These are phyloP conservation scores for Leccinum broughii DNA, from an alignment of 768 basidiomycete genomes.

Conservation along the genomic window DNA sequence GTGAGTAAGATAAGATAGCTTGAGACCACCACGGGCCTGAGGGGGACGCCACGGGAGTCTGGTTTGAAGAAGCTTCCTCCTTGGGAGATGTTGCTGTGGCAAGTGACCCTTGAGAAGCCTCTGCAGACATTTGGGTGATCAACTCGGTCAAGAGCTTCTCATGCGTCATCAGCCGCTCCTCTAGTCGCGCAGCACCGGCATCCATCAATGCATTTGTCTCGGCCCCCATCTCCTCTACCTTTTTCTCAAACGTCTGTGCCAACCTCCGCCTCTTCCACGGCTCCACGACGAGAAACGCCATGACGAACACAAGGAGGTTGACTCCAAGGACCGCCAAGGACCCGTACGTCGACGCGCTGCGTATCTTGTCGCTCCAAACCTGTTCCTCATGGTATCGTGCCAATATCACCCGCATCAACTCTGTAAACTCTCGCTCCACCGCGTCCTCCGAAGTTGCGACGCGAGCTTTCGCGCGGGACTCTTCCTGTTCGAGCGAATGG, in stretches of 20 bases:
- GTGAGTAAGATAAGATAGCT: conserved; percentile 10
- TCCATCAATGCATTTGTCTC: conserved; percentile 45
- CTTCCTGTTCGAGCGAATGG: conserved; percentile 82
- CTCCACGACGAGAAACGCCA: conserved; percentile 89
- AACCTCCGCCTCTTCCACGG: conserved; percentile 92
- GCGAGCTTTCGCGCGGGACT: conserved; percentile 63
- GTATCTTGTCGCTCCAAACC: conserved; percentile 98
- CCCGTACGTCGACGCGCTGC: conserved; percentile 93
- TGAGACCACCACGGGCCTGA: conserved; percentile 13
- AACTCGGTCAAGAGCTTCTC: conserved; percentile 35
- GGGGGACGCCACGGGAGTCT: background rate
- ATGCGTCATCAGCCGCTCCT: conserved; percentile 50
- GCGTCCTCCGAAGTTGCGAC: conserved; percentile 72
- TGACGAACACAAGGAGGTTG: conserved; percentile 87
- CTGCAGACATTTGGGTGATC: conserved; percentile 17
- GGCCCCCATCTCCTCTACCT: conserved; percentile 59
- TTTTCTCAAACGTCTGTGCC: conserved; percentile 86
- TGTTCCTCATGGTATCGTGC: conserved; percentile 98
- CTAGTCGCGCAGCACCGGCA: conserved; percentile 49
- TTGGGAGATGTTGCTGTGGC: conserved; percentile 5
- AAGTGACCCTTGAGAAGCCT: conserved; percentile 12
- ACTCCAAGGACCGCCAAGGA: conserved; percentile 81
- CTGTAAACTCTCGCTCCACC: conserved; percentile 85
- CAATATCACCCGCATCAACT: conserved; percentile 86
- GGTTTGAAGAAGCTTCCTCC: conserved; percentile 8